Evolutionary conservation across 192 early-diverging fungal genomes (phyloP).

Genomic region (Gonapodya sp.): DNA sequence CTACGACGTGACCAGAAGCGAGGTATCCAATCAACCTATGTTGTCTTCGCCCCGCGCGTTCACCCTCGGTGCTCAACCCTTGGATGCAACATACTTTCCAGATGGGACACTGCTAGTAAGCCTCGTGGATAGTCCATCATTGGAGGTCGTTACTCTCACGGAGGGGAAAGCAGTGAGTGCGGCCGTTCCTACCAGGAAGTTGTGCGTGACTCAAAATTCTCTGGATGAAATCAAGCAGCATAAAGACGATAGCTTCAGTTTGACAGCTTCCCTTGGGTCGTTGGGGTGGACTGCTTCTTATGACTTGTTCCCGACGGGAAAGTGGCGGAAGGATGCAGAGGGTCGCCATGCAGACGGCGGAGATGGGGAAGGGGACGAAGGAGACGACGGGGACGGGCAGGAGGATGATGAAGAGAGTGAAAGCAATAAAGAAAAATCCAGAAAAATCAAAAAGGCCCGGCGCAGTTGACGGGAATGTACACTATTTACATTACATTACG

Average conservation of each 20-base stretch:
- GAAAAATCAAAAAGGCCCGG: not conserved
- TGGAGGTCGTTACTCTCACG: too few relatives aligned
- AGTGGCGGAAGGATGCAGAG: conserved; percentile 36
- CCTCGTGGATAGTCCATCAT: not conserved
- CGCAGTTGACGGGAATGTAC: too few relatives aligned
- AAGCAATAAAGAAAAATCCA: not conserved
- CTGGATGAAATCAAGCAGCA: conserved; percentile 24
- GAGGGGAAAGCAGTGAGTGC: too few relatives aligned
- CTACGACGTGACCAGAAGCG: not conserved
- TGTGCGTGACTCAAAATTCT: too few relatives aligned
- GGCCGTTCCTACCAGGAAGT: too few relatives aligned
- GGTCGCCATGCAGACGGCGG: conserved; percentile 27
- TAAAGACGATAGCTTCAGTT: conserved; percentile 27
- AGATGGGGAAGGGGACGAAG: conserved; percentile 28
- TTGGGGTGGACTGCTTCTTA: not conserved
- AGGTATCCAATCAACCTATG: too few relatives aligned
- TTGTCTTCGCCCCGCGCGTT: not conserved
- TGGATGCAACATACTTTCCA: not conserved
- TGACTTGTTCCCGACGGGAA: conserved; percentile 32
- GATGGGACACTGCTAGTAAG: not conserved
- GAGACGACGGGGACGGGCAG: conserved; percentile 19
- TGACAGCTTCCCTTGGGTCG: conserved; percentile 24
- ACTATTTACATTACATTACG: not conserved
- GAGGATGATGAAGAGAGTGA: not conserved
- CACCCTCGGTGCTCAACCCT: not conserved